Conservation (phyloP, 2,329 filamentous ascomycete genomes). For the Lasiodiplodia sp. region DNA sequence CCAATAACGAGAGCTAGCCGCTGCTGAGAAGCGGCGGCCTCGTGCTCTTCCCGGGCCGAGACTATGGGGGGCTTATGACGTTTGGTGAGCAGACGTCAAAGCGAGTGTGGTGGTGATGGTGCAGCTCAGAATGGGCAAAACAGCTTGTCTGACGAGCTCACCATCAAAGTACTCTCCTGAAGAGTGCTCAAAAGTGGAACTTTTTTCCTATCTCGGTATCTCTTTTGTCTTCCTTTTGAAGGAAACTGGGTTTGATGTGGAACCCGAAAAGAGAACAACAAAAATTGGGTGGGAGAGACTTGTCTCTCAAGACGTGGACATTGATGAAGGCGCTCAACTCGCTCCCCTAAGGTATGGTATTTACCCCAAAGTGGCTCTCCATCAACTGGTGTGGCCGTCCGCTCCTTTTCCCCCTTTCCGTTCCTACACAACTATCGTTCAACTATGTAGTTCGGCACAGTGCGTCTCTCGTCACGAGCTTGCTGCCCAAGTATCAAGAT, state of each 20-base stretch:
- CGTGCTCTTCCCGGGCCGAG: background rate
- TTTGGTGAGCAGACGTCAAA: background rate
- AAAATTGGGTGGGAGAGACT: background rate
- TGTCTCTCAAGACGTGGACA: background rate
- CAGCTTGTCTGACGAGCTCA: background rate
- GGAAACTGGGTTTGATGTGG: background rate
- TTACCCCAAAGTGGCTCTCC: background rate
- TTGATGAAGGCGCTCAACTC: background rate
- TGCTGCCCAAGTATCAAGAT: too few species aligned
- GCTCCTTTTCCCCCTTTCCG: background rate
- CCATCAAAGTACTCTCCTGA: background rate
- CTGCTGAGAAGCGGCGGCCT: conserved; percentile 14
- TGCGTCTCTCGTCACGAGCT: too few species aligned
- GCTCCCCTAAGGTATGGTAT: background rate
- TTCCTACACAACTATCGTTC: too few species aligned
- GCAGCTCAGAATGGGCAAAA: background rate
- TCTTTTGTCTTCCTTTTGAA: background rate
- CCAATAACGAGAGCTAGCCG: conserved; percentile 23
- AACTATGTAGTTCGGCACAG: too few species aligned
- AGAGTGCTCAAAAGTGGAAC: background rate
- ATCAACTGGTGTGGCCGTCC: conserved; percentile 12
- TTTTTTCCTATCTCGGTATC: background rate
- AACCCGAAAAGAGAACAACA: background rate
- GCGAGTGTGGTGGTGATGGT: conserved; percentile 6
- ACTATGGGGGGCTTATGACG: background rate